Evolutionary conservation across 177 flowering plant genomes (phyloP).

Genomic region (Tripterygium wilfordii): DNA sequence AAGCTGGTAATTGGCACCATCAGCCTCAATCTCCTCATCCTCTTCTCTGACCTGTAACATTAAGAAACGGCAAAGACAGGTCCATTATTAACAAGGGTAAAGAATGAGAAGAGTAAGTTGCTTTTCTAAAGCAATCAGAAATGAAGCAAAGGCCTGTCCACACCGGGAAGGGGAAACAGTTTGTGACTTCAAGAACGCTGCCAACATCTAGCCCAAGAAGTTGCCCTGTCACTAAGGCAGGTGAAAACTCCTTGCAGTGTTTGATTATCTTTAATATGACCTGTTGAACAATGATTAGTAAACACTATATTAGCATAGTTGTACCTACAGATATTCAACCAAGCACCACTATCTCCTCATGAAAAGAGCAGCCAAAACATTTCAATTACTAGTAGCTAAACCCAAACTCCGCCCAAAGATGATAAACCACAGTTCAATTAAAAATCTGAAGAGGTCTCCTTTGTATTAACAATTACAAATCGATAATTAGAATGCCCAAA

Average conservation of each 20-base stretch:
- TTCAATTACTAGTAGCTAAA: no score
- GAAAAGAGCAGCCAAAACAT: neutral
- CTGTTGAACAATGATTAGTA: conserved; percentile 39
- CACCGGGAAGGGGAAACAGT: conserved; percentile 97
- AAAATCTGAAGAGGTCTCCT: no score
- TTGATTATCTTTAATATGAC: conserved; percentile 88
- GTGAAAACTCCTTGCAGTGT: conserved; percentile 93
- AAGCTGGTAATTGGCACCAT: conserved; percentile 98
- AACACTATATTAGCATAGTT: no score
- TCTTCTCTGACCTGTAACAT: conserved; percentile 75
- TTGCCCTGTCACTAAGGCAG: conserved; percentile 88
- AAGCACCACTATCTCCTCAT: no score
- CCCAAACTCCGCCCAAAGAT: no score
- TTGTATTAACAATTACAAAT: no score
- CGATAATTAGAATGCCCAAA: no score
- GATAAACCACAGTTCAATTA: neutral
- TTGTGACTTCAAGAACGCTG: conserved; percentile 96
- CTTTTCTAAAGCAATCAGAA: neutral
- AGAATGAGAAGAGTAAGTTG: neutral
- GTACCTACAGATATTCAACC: neutral
- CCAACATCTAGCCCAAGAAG: conserved; percentile 98
- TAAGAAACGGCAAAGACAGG: neutral
- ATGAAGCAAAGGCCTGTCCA: conserved; percentile 4
- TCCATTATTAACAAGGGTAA: neutral
- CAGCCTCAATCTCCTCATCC: conserved; percentile 97